Evolutionary conservation across 140 eudicot species (phyloP).

Genomic region (Senecio squalidus): DNA sequence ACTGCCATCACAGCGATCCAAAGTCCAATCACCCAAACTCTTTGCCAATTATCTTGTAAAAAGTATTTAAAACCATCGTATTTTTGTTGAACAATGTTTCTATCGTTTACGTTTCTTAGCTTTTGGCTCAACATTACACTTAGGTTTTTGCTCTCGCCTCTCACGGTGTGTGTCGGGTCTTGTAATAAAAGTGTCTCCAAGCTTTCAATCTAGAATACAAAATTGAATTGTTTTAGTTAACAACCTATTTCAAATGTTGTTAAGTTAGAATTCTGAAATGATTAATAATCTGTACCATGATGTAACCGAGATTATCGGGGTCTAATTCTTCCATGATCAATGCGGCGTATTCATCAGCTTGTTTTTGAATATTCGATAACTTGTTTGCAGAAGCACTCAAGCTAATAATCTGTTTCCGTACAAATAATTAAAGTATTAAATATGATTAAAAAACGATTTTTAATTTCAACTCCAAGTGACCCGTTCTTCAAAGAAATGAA

Average conservation of each 20-base stretch:
- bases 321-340: slow-evolving; percentile 91
- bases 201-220: slow-evolving; percentile 41
- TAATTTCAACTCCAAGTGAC: background rate
- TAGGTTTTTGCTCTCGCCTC: slow-evolving; percentile 64
- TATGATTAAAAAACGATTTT: background rate
- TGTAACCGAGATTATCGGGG: slow-evolving; percentile 65
- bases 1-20: slow-evolving; percentile 74
- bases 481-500: background rate
- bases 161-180: slow-evolving; percentile 58
- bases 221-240: background rate
- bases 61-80: slow-evolving; percentile 48
- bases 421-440: slow-evolving; percentile 13
- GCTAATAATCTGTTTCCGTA: slow-evolving; percentile 73
- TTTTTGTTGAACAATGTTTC: slow-evolving; percentile 30
- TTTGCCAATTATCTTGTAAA: slow-evolving; percentile 72
- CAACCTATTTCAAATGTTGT: background rate
- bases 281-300: slow-evolving; percentile 47
- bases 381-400: slow-evolving; percentile 87
- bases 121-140: slow-evolving; percentile 75
- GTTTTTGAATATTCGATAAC: slow-evolving; percentile 68
- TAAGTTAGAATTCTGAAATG: background rate
- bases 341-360: slow-evolving; percentile 86
- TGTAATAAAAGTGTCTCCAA: slow-evolving; percentile 73
- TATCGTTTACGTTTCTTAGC: slow-evolving; percentile 46
- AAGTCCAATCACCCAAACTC: slow-evolving; percentile 72